Evolutionary conservation across 352 stramenopile species (phyloP), one percentile per base, ranked within the genome.

Genomic region (Phytopythium boreale): DNA sequence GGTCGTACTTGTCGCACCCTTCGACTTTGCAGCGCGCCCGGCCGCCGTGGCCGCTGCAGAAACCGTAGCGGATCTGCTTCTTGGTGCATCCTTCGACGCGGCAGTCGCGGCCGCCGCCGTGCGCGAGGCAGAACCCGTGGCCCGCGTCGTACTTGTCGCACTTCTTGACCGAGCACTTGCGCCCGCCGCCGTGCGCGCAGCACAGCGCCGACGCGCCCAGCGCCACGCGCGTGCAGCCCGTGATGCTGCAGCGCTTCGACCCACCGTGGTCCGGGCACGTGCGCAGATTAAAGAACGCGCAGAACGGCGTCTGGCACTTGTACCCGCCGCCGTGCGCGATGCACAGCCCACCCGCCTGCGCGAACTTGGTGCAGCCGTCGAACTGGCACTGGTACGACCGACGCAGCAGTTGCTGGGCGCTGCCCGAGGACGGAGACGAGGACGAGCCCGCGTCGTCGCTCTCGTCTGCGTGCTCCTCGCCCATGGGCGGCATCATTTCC

Each of bases 141-240:
- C 86, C 84, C 14, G 82, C 84, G 66, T 92, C 84, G 50, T 87
- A 82, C 66, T 91, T 92, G 58, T 77, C 71, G 64, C 86, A 94
- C 47, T 81, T 88, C 51, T 87, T 81, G 11, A 88, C 72, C 26
- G 72, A 72, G 69, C 86, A 95, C 59, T 90, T 89, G 27, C 78
- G 75, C 2, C 86, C 82, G 24, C 82, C 80, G 37, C 82, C 84
- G 62, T 94, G 85, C 52, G 79, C 64, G 60, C 77, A 89, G 62
- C 81, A 92, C 17, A 88, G 76, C 20, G 74, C 68, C n/a, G 67
- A 74, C 0, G 69, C 62, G 15, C 79, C 79, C 26, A 85, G 65
- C 20, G 80, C 80, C 24, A 84, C 79, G n/a, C 74, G 80, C 41
- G 62, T 82, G 51, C 82, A 89, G 29, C 81, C 79, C 3, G 68